A percentile compares a stretch with the other conserved stretches of the same genome.
Conservation (phyloP, 2,329 filamentous ascomycete genomes). For the Nemania sp. region DNA sequence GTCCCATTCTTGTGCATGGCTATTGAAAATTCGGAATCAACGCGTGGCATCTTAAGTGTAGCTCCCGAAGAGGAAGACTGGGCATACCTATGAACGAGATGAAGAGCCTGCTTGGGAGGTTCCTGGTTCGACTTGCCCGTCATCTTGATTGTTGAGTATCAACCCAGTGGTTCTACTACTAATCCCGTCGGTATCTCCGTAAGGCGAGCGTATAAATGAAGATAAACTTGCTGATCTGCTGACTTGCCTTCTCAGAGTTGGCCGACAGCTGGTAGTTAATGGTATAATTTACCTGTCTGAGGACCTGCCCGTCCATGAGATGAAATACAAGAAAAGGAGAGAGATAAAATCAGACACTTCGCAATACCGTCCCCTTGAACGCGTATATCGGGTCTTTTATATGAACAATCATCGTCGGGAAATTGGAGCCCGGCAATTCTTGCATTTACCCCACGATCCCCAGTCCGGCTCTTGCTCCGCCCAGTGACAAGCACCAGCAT, state of each 20-base stretch:
- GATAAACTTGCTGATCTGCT: neutral
- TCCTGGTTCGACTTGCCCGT: neutral
- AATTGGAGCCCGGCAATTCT: slow-evolving; percentile 15
- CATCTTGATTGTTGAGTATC: slow-evolving; percentile 5
- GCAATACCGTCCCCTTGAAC: neutral
- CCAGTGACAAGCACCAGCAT: neutral
- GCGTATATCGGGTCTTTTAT: slow-evolving; percentile 15
- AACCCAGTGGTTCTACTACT: neutral
- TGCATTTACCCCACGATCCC: slow-evolving; percentile 32
- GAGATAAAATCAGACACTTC: neutral
- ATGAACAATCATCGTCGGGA: slow-evolving; percentile 1
- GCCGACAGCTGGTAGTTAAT: too few species aligned
- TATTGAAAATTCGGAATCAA: too few species aligned
- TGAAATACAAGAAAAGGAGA: slow-evolving; percentile 14
- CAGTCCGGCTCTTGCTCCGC: slow-evolving; percentile 6
- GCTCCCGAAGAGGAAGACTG: too few species aligned
- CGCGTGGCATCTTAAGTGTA: too few species aligned
- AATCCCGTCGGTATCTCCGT: too few species aligned
- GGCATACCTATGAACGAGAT: slow-evolving; percentile 17
- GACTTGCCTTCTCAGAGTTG: slow-evolving; percentile 9
- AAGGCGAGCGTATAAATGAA: too few species aligned
- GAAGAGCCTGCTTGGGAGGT: neutral
- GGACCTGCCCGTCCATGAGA: too few species aligned
- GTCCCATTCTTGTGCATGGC: slow-evolving; percentile 58
- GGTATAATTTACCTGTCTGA: too few species aligned